Base-by-base conservation (phyloP, 768 basidiomycete genomes). In the Suillus subaureus region DNA sequence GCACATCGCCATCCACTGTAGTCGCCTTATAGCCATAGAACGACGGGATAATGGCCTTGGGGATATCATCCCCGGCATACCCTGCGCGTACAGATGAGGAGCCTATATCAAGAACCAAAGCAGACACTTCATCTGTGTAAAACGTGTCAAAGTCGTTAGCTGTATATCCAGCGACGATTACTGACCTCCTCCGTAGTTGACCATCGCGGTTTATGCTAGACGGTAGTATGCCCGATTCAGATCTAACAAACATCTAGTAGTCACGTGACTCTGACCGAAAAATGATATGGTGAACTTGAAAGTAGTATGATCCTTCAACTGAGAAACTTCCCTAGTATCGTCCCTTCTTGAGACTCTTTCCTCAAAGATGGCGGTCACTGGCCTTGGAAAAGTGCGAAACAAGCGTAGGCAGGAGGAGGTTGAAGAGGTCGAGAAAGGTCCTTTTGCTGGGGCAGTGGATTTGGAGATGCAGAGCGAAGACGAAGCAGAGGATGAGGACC, bases 61-160 rank as follows among this genome's bases (percentile, higher is more conserved):
- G 97, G 13, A 92, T 87, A 73, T 99, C 97, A 78, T 99, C 97
- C 55, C 97, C 97, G 13, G 97, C 97, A 77, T 99, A 97, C 62
- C 97, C 97, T 13, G 95, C 94, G 74, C 97, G 90, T 62, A 96
- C 80, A 11, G 94, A 91, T 31, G 92, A 91, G 13, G 92, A 83
- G 35, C 97, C 97, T 74, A 99, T 91, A 81, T 99, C 97, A 43
- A 99, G 81, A 28, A 99, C 97, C 61, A 99, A 82, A 37, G 97
- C 97, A 42, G 95, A 92, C n/a, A 99, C 95, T 81, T 98, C 96
- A 75, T 98, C 96, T 97, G 66, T 15, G 31, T 4, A 42, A n/a
- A 60, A 21, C 1, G 1, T 8, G 26, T 60, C 26, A 60, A 60
- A 40, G 6, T 3, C 18, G 31, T 28, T 3, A 43, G 31, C 6